A percentile compares a stretch with the other conserved stretches of the same genome.
Evolutionary conservation across 2,329 filamentous ascomycete species (phyloP).

Genomic region (Ceratocystis huliohia): DNA sequence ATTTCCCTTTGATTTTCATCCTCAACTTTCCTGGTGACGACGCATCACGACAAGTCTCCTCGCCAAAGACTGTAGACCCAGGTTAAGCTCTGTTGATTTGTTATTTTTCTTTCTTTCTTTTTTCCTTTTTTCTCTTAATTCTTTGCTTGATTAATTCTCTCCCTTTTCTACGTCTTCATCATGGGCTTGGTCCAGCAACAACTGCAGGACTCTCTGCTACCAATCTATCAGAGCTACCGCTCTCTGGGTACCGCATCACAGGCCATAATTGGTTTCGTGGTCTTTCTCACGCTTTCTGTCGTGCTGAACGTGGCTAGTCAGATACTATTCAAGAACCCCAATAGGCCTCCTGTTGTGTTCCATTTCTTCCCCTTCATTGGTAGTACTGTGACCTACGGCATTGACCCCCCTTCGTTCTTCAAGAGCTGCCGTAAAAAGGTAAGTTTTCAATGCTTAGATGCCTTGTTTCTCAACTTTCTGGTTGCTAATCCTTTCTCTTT

Average conservation of each 20-base stretch:
- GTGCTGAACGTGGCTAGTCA: conserved; percentile 70
- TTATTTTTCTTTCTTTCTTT: conserved; percentile 8
- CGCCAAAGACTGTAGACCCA: not conserved
- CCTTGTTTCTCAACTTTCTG: no score
- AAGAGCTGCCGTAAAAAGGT: conserved; percentile 63
- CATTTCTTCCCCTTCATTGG: conserved; percentile 75
- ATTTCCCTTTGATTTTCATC: conserved; percentile 5
- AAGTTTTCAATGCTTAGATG: conserved; percentile 23
- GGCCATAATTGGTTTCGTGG: conserved; percentile 33
- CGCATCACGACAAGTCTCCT: conserved; percentile 1
- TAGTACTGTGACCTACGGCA: conserved; percentile 86
- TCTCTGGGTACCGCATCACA: conserved; percentile 38
- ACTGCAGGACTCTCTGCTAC: conserved; percentile 29
- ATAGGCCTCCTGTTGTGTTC: conserved; percentile 70
- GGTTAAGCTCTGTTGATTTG: not conserved
- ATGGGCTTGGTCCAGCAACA: conserved; percentile 47
- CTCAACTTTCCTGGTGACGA: conserved; percentile 5
- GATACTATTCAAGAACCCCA: conserved; percentile 66
- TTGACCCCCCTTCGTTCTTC: conserved; percentile 87
- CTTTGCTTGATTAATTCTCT: not conserved
- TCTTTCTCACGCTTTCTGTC: conserved; percentile 44
- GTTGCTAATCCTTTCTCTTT: conserved; percentile 10
- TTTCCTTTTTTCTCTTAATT: conserved; percentile 21
- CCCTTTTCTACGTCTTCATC: conserved; percentile 21
- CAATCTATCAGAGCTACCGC: conserved; percentile 38